Conservation (phyloP, 345 rosid species). For the Citrus reticulata region DNA sequence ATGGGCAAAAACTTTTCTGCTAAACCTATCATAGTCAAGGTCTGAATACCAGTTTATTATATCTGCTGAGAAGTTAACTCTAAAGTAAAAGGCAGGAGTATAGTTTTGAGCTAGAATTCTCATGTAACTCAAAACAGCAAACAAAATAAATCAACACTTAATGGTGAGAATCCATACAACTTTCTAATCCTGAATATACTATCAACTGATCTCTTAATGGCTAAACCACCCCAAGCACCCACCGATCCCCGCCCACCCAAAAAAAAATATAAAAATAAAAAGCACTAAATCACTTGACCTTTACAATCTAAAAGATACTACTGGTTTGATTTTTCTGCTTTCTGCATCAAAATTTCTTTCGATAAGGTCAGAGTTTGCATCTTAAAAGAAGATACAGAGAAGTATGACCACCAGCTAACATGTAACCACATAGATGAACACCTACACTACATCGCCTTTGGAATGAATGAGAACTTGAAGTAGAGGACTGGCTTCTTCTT, state of each 20-base stretch:
- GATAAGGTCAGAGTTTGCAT: neutral
- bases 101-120: neutral
- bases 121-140: neutral
- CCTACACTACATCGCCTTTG: constrained; percentile 55
- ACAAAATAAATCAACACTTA: neutral
- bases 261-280: too few relatives aligned
- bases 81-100: neutral
- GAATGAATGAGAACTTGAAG: constrained; percentile 35
- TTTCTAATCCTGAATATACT: neutral
- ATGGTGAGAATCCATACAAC: neutral
- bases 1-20: neutral
- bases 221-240: neutral
- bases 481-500: constrained; percentile 26
- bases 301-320: neutral
- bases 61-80: neutral
- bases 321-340: neutral
- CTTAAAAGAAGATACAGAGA: constrained; percentile 1
- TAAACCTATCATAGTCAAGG: neutral
- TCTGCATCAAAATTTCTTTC: neutral
- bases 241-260: neutral
- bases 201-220: neutral
- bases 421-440: constrained; percentile 16
- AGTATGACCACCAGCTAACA: neutral
- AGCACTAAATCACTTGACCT: neutral
- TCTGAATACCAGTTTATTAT: neutral